A percentile compares a stretch with the other conserved stretches of the same genome.
phyloP scores from a whole-genome alignment of 306 rosid species.

The Rosa persica region DNA sequence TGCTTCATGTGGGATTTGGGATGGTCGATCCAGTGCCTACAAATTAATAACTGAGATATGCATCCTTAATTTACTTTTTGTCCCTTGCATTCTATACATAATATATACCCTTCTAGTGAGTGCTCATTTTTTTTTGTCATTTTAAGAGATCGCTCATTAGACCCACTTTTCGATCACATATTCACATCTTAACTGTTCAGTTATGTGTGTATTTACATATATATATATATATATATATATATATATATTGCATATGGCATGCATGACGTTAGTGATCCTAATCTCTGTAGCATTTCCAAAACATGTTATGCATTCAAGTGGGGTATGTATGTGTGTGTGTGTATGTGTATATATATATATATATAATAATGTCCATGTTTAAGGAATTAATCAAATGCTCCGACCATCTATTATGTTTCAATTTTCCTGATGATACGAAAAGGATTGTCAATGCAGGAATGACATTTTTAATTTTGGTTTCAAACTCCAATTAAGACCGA shows the following conservation, averaged over 20 bases:
- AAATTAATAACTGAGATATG: background rate
- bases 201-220: no score
- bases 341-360: no score
- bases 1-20: constrained; percentile 1
- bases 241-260: background rate
- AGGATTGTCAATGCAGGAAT: background rate
- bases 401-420: background rate
- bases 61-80: background rate
- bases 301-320: background rate
- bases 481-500: background rate
- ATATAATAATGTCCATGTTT: background rate
- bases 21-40: background rate
- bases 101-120: no score
- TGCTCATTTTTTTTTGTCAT: no score
- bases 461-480: background rate
- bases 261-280: background rate
- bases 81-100: no score
- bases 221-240: no score
- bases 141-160: no score
- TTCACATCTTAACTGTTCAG: no score
- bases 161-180: no score
- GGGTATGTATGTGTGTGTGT: no score
- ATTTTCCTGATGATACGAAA: background rate
- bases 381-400: background rate
- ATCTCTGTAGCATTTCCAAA: background rate